Percentiles rank a stretch among this genome's conserved stretches.
phyloP scores from a whole-genome alignment of 768 basidiomycete species.

The Piloderma croceum region DNA sequence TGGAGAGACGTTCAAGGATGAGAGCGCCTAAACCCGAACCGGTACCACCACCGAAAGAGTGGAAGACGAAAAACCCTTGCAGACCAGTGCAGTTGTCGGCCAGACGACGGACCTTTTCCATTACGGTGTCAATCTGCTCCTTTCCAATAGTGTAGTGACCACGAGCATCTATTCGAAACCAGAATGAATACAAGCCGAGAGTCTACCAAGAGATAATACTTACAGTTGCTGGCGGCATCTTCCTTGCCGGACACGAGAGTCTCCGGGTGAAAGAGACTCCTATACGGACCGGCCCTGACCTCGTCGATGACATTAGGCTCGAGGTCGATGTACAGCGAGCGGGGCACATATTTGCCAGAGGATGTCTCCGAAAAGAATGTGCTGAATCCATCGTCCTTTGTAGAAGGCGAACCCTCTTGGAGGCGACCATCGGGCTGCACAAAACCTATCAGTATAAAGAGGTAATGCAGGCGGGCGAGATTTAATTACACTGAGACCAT shows the following conservation, averaged over 20 bases:
- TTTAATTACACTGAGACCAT: constrained; percentile 85
- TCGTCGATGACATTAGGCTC: constrained; percentile 98
- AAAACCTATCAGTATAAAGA: constrained; percentile 16
- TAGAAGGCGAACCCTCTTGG: constrained; percentile 66
- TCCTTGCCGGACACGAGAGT: constrained; percentile 98
- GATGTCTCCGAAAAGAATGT: constrained; percentile 99
- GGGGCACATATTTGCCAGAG: constrained; percentile 94
- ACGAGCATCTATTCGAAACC: constrained; percentile 74
- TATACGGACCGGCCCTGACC: constrained; percentile 92
- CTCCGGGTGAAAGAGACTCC: constrained; percentile 98
- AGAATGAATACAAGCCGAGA: background rate
- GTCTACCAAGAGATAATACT: constrained; percentile 15
- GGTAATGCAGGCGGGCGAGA: constrained; percentile 2
- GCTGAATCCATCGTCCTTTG: constrained; percentile 87
- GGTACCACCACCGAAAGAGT: constrained; percentile 99
- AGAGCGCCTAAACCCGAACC: constrained; percentile 99
- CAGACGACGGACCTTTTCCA: constrained; percentile 95
- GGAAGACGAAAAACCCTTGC: constrained; percentile 99
- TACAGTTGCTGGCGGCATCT: constrained; percentile 99
- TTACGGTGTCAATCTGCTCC: constrained; percentile 93
- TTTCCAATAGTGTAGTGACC: constrained; percentile 99
- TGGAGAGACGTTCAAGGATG: constrained; percentile 92
- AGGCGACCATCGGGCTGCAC: constrained; percentile 90
- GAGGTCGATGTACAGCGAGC: constrained; percentile 94
- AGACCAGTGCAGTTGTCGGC: constrained; percentile 97